These are phyloP conservation scores for Hymenoscyphus fructigenus DNA, from an alignment of 2,329 filamentous ascomycete genomes.

Conservation along the genomic window DNA sequence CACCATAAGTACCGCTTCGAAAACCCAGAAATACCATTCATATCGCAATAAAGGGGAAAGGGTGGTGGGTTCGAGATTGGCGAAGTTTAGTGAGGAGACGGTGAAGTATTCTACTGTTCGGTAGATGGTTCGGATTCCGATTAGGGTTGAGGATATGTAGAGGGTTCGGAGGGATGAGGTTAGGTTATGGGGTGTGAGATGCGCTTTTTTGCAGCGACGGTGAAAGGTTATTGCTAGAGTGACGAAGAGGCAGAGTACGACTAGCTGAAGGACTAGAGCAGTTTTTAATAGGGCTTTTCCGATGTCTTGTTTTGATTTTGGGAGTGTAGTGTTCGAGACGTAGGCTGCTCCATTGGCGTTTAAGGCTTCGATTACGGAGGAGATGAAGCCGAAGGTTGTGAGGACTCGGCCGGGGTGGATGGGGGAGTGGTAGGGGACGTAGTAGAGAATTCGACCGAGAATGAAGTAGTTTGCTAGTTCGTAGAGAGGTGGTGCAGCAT, in stretches of 20 bases:
- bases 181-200: conserved; percentile 29
- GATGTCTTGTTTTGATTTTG: conserved; percentile 39
- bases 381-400: conserved; percentile 47
- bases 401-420: conserved; percentile 47
- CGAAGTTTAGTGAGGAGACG: conserved; percentile 42
- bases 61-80: conserved; percentile 35
- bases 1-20: conserved; percentile 55
- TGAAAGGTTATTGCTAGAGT: conserved; percentile 51
- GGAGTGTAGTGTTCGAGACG: conserved; percentile 46
- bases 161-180: conserved; percentile 45
- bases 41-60: conserved; percentile 51
- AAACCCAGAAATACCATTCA: conserved; percentile 60
- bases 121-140: conserved; percentile 55
- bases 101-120: conserved; percentile 60
- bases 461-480: conserved; percentile 62
- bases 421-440: conserved; percentile 58
- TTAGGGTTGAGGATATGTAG: conserved; percentile 50
- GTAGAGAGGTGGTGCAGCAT: conserved; percentile 49
- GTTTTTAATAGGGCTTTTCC: conserved; percentile 50
- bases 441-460: conserved; percentile 59
- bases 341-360: conserved; percentile 50
- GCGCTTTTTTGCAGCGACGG: conserved; percentile 41
- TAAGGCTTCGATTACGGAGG: conserved; percentile 48
- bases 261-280: conserved; percentile 54
- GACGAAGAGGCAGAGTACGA: conserved; percentile 51